A percentile compares a stretch with the other conserved stretches of the same genome.
Conservation (phyloP, 2,329 filamentous ascomycete species). For the Trichophyton equinum region DNA sequence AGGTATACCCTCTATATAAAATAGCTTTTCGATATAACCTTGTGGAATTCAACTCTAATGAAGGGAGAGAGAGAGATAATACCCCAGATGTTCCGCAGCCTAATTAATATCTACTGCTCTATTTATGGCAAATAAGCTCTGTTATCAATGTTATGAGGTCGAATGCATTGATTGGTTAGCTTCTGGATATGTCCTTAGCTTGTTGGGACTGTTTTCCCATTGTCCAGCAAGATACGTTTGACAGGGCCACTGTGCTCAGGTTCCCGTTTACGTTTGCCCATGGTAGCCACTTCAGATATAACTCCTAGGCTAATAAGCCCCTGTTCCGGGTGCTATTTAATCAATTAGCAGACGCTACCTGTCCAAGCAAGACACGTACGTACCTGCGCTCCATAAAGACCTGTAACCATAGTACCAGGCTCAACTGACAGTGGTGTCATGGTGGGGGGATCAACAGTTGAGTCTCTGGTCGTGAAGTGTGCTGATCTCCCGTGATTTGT, state of each 20-base stretch:
- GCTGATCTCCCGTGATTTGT: neutral
- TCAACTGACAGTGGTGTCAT: neutral
- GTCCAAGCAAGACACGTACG: neutral
- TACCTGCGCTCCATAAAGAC: neutral
- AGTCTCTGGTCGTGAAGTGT: neutral
- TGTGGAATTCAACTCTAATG: neutral
- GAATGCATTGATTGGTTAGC: too few relatives aligned
- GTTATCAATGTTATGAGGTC: too few relatives aligned
- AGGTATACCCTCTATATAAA: neutral
- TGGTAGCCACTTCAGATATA: neutral
- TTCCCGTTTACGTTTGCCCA: neutral
- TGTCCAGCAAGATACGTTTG: neutral
- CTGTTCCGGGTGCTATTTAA: neutral
- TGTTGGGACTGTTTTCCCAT: too few relatives aligned
- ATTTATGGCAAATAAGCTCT: neutral
- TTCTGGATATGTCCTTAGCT: too few relatives aligned
- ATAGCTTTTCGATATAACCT: conserved; percentile 4
- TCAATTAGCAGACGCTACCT: neutral
- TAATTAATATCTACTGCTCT: conserved; percentile 5
- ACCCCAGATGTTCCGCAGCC: neutral
- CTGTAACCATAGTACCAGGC: neutral
- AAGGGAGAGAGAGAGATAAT: neutral
- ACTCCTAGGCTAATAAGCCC: neutral
- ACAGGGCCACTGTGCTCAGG: neutral
- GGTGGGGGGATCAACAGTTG: neutral